A percentile compares a stretch with the other conserved stretches of the same genome.
phyloP scores from a whole-genome alignment of 2,329 filamentous ascomycete genomes.

The Malbranchea cinnamomea region DNA sequence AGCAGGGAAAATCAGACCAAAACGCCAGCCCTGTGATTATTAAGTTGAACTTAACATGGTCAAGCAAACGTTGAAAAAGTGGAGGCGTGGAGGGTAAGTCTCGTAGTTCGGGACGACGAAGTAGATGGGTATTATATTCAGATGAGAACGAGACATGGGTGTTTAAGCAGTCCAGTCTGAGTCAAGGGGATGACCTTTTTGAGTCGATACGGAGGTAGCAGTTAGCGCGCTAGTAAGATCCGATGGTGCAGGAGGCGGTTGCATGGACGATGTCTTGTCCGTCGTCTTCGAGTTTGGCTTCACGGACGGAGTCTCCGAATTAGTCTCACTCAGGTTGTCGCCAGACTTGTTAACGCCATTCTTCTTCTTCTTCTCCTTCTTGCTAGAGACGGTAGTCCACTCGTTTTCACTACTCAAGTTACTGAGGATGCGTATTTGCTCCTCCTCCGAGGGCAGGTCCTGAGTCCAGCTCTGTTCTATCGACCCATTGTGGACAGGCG shows the following conservation, averaged over 20 bases:
- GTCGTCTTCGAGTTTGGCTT: too few species aligned
- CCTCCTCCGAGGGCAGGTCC: conserved; percentile 43
- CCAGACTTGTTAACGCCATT: conserved; percentile 24
- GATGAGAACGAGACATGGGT: too few species aligned
- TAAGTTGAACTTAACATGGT: too few species aligned
- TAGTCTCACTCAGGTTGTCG: conserved; percentile 31
- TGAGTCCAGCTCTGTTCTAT: conserved; percentile 29
- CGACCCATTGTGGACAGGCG: conserved; percentile 2
- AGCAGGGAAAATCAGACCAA: too few species aligned
- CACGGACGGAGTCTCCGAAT: conserved; percentile 19
- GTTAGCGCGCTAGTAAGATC: not conserved
- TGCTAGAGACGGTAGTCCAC: conserved; percentile 48
- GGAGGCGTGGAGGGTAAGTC: too few species aligned
- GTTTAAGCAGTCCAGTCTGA: conserved; percentile 29
- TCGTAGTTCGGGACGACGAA: too few species aligned
- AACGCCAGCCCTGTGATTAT: too few species aligned
- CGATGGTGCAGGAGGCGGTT: conserved; percentile 3
- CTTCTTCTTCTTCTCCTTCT: conserved; percentile 40
- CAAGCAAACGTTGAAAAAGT: too few species aligned
- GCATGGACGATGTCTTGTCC: conserved; percentile 2
- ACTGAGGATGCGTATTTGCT: conserved; percentile 40
- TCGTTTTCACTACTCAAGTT: conserved; percentile 34
- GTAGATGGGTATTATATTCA: too few species aligned
- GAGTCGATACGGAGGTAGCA: not conserved
- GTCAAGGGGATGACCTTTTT: conserved; percentile 29